Evolutionary conservation across 805 yeast genomes (phyloP), one percentile per base, ranked within the genome.

Genomic region (Hanseniaspora taiwanica): DNA sequence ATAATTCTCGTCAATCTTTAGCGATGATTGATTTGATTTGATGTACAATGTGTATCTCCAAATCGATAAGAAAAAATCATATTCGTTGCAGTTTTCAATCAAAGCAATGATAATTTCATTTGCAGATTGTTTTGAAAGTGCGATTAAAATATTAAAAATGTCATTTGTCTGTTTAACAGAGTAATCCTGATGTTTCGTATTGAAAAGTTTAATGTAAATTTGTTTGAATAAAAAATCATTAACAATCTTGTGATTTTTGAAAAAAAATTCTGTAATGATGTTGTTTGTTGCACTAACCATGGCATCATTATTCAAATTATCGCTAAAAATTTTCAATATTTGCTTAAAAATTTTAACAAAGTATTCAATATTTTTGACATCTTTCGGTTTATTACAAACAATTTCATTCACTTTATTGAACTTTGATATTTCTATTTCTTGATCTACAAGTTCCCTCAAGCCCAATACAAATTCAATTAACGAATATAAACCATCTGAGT

Each of bases 391-490:
- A 14, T 77, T 59, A 21, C 80, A 54, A 13, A 89, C 55, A 2
- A 84, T 66, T 33, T 68, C 70, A n/a, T 81, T 73, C 1, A 83
- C 81, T 42, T 77, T 72, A 21, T 74, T 75, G 37, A 83, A 65
- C 47, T 76, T 80, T 24, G 73, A 75, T n/a, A 76, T 58, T 46
- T 76, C 77, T 12, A 85, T 58, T 10, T 74, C 76, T 4, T 33
- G 47, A 27, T 52, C 48, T 42, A 80, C 89, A 40, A 69, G 66
- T 33, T 84, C 93, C 42, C 95, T 64, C 20, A 82, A 63, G 0
- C 94, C 94, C 12, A 81, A 63, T 1, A 82, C 66, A 46, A 82
- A 75, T 56, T 89, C 96, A 21, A 86, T 66, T 38, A 89, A 58
- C 2, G 86, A 68, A 21, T 72, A 59, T 2, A 91, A 74, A 0